Conservation (phyloP, 2,329 filamentous ascomycete genomes). For the Alternaria incomplexa region DNA sequence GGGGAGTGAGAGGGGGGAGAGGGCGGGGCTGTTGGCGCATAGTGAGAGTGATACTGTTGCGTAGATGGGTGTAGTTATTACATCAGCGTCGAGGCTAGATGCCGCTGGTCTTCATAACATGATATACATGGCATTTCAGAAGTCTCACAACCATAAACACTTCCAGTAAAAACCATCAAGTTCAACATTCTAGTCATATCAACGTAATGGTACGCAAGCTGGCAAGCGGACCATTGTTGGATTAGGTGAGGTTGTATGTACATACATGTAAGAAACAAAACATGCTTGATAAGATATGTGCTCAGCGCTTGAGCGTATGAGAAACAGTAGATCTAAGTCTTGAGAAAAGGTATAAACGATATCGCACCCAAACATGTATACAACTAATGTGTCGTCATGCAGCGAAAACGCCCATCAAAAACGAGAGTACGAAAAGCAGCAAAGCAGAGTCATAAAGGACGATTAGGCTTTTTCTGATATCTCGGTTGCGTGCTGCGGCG, state of each 20-base stretch:
- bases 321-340: conserved; percentile 5
- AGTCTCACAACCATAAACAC: background rate
- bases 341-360: background rate
- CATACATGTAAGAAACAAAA: background rate
- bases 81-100: background rate
- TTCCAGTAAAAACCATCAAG: background rate
- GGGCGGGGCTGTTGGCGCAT: conserved; percentile 29
- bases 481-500: conserved; percentile 4
- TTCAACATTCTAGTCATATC: background rate
- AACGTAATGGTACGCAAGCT: background rate
- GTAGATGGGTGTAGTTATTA: background rate
- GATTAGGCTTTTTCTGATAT: conserved; percentile 22
- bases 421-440: background rate
- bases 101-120: background rate
- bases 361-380: background rate
- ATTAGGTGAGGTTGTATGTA: conserved; percentile 4
- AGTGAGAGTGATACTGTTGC: conserved; percentile 35
- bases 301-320: conserved; percentile 9
- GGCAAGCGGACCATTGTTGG: conserved; percentile 1
- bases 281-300: conserved; percentile 3
- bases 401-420: background rate
- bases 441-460: background rate
- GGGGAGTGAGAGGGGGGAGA: conserved; percentile 27
- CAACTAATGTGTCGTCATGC: background rate
- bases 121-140: background rate